phyloP scores from a whole-genome alignment of 2,329 filamentous ascomycete species.

The Sporothrix pallida region DNA sequence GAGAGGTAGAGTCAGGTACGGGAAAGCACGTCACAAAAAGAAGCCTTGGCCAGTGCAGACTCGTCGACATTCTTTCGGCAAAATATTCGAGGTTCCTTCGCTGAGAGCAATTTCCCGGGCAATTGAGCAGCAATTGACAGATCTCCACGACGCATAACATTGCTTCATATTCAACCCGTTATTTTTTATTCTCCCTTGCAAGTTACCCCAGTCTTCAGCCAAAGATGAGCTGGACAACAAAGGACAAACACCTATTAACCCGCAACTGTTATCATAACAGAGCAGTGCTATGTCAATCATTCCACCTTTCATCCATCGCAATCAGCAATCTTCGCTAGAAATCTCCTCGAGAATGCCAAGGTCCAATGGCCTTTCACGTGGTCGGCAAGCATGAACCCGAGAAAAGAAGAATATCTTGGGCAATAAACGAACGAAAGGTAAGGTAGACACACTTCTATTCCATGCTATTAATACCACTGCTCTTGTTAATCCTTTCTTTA shows the following conservation, averaged over 20 bases:
- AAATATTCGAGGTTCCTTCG: not conserved
- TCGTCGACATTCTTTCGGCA: not conserved
- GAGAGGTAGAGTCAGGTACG: not conserved
- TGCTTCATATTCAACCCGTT: constrained; percentile 22
- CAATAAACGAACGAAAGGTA: too few species aligned
- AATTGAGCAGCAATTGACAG: not conserved
- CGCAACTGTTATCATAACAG: not conserved
- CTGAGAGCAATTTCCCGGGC: not conserved
- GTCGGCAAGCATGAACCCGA: not conserved
- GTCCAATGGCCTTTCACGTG: not conserved
- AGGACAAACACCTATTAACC: not conserved
- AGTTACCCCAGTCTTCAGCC: constrained; percentile 7
- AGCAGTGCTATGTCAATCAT: not conserved
- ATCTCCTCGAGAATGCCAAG: not conserved
- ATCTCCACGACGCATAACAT: constrained; percentile 24
- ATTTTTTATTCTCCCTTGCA: not conserved
- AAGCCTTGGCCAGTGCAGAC: not conserved
- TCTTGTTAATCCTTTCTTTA: too few species aligned
- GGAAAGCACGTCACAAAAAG: not conserved
- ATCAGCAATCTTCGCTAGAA: not conserved
- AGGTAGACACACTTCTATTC: too few species aligned
- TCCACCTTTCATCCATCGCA: not conserved
- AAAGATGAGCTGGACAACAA: not conserved
- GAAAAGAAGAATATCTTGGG: too few species aligned
- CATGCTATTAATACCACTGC: too few species aligned